phyloP scores from a whole-genome alignment of 2,329 filamentous ascomycete genomes.

The Fusarium tupiense region DNA sequence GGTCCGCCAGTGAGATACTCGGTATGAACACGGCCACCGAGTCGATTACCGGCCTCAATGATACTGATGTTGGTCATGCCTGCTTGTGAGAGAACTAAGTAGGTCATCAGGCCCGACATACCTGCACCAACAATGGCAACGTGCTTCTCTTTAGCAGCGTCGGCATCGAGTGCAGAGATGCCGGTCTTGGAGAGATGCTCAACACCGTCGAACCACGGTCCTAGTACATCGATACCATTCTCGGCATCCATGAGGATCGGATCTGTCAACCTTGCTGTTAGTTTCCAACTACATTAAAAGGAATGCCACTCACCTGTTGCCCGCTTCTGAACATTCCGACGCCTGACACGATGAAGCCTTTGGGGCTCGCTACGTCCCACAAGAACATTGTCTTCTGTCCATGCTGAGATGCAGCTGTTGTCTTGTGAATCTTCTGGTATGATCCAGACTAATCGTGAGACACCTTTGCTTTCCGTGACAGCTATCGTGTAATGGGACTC shows the following conservation, averaged over 20 bases:
- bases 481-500: conserved; percentile 13
- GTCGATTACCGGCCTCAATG: conserved; percentile 1
- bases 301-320: not conserved
- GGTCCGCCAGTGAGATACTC: not conserved
- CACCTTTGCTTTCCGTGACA: not conserved
- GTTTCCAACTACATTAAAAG: accelerated
- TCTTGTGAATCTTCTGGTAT: not conserved
- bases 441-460: not conserved
- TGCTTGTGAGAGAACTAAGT: not conserved
- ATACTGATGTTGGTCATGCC: conserved; percentile 16
- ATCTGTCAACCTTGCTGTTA: accelerated
- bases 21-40: conserved; percentile 8
- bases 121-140: conserved; percentile 1
- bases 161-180: not conserved
- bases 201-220: conserved; percentile 3
- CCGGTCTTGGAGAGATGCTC: not conserved
- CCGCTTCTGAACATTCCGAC: not conserved
- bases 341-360: not conserved
- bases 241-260: not conserved
- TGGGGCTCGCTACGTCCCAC: not conserved
- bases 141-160: not conserved
- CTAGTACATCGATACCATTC: not conserved
- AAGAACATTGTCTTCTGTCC: not conserved
- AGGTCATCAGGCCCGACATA: not conserved
- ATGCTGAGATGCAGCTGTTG: not conserved